Evolutionary conservation across 2,329 filamentous ascomycete species (phyloP).

Genomic region (Dactylellina parvicollis): DNA sequence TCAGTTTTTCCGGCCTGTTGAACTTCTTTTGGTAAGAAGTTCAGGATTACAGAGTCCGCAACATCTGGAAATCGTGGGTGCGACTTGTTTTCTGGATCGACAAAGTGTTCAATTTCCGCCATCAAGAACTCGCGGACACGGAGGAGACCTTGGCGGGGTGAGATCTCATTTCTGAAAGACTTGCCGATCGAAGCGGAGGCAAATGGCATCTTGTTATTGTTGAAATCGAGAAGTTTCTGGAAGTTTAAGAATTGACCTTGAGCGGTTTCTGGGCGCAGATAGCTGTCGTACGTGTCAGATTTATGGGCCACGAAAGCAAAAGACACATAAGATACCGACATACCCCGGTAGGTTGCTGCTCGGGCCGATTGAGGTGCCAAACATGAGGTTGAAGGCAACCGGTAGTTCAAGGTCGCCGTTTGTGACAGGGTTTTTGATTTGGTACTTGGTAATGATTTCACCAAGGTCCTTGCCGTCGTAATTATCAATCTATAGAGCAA

Average conservation of each 20-base stretch:
- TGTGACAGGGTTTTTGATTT: conserved; percentile 87
- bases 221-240: conserved; percentile 93
- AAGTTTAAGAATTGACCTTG: conserved; percentile 99
- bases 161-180: conserved; percentile 98
- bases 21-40: conserved; percentile 82
- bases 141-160: conserved; percentile 86
- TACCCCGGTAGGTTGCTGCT: conserved; percentile 81
- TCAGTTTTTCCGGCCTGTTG: conserved; percentile 87
- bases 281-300: conserved; percentile 62
- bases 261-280: conserved; percentile 91
- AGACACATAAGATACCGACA: neutral
- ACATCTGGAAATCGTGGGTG: conserved; percentile 88
- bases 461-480: conserved; percentile 88
- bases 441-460: conserved; percentile 86
- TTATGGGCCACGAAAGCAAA: neutral
- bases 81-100: conserved; percentile 94
- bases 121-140: conserved; percentile 97
- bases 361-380: conserved; percentile 92
- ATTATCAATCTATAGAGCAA: conserved; percentile 77
- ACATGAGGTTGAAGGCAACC: conserved; percentile 98
- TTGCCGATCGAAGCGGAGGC: conserved; percentile 97
- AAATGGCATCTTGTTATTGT: conserved; percentile 94
- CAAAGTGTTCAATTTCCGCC: conserved; percentile 99
- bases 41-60: conserved; percentile 77
- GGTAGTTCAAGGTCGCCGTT: conserved; percentile 80